Conservation (phyloP, 345 rosid species). For the Litchi chinensis region DNA sequence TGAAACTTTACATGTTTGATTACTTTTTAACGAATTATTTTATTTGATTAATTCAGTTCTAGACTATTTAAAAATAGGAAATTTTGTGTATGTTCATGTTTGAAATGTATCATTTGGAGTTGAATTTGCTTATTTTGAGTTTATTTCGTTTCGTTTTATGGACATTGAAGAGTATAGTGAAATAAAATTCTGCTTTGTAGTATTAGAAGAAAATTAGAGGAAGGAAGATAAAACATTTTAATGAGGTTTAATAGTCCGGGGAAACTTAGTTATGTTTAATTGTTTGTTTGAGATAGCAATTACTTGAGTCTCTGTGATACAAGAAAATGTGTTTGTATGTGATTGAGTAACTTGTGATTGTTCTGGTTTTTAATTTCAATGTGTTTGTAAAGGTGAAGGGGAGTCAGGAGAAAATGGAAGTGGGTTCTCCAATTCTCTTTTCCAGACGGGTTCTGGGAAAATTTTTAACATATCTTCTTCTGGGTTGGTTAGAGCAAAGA, state of each 20-base stretch:
- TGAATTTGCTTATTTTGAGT: not conserved
- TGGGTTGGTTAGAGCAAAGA: conserved; percentile 71
- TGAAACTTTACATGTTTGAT: not conserved
- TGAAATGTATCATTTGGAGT: not conserved
- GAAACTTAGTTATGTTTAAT: not conserved
- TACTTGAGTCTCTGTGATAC: not conserved
- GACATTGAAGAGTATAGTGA: not conserved
- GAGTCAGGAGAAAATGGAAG: conserved; percentile 24
- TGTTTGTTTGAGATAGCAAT: not conserved
- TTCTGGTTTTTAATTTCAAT: not conserved
- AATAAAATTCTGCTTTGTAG: not conserved
- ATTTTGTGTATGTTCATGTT: not conserved
- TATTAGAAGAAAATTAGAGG: too few relatives aligned
- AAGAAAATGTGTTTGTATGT: not conserved
- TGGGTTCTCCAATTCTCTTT: conserved; percentile 47
- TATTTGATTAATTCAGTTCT: not conserved
- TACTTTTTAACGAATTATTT: not conserved
- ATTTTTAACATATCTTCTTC: conserved; percentile 63
- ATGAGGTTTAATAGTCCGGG: too few relatives aligned
- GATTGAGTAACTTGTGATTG: not conserved
- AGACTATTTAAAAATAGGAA: not conserved
- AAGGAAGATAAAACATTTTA: too few relatives aligned
- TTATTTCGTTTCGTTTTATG: not conserved
- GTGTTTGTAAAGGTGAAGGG: conserved; percentile 38
- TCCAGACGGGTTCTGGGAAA: conserved; percentile 83